Evolutionary conservation across 1,284 basidiomycete species (phyloP).

Genomic region (Singerocomus rubriflavus): DNA sequence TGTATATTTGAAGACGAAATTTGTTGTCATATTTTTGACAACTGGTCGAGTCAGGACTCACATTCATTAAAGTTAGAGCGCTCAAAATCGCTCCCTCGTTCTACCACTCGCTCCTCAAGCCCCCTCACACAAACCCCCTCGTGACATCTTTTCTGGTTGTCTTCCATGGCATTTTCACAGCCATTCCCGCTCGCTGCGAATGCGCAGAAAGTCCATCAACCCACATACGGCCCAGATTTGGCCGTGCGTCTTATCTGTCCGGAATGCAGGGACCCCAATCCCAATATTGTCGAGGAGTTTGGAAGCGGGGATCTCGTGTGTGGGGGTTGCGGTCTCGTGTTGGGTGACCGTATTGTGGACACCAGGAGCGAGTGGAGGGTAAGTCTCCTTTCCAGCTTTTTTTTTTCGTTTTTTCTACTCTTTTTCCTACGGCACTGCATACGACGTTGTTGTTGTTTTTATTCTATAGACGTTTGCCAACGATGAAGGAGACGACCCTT

Average conservation of each 20-base stretch:
- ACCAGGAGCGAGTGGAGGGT: constrained; percentile 98
- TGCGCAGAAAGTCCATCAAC: constrained; percentile 47
- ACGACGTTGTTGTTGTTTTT: constrained; percentile 20
- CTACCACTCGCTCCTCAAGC: constrained; percentile 21
- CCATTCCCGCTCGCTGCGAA: constrained; percentile 68
- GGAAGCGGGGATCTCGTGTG: constrained; percentile 97
- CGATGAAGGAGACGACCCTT: constrained; percentile 98
- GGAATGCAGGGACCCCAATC: constrained; percentile 90
- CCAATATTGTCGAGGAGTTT: constrained; percentile 96
- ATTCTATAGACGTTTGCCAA: constrained; percentile 90
- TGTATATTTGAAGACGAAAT: constrained; percentile 7
- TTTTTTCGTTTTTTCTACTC: constrained; percentile 15
- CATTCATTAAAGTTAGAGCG: constrained; percentile 25
- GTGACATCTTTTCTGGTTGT: background rate
- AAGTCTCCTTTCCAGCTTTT: constrained; percentile 44
- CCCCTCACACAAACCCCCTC: constrained; percentile 13
- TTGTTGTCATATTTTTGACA: constrained; percentile 18
- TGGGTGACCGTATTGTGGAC: constrained; percentile 96
- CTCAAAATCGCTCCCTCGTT: constrained; percentile 9
- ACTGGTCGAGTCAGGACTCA: constrained; percentile 15
- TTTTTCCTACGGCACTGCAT: constrained; percentile 28
- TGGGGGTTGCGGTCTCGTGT: constrained; percentile 91
- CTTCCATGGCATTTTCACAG: constrained; percentile 52
- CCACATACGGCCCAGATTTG: constrained; percentile 75
- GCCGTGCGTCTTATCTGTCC: constrained; percentile 92